Evolutionary conservation across 805 yeast genomes (phyloP).

Genomic region (Huiozyma naganishii): DNA sequence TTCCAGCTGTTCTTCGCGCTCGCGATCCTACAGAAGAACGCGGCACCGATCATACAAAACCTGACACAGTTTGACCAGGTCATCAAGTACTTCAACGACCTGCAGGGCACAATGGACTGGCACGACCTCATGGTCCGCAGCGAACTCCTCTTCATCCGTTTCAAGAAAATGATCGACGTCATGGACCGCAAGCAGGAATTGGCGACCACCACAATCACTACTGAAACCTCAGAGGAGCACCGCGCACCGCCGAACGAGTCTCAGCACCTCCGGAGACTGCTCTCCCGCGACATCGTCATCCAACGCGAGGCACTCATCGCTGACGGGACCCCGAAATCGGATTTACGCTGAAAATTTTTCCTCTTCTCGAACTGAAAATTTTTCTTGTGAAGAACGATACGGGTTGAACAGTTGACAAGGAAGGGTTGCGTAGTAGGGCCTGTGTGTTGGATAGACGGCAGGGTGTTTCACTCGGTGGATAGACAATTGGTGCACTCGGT

Average conservation of each 20-base stretch:
- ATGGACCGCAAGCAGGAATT: constrained; percentile 45
- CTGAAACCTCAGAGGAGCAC: not conserved
- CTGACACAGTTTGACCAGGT: constrained; percentile 81
- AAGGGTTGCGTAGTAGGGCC: too few relatives aligned
- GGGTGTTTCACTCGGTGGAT: too few relatives aligned
- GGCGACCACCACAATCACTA: not conserved
- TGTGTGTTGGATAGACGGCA: too few relatives aligned
- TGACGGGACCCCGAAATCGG: constrained; percentile 3
- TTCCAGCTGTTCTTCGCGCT: constrained; percentile 80
- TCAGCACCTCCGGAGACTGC: constrained; percentile 40
- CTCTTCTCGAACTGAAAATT: not conserved
- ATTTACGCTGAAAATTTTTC: not conserved
- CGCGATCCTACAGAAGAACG: constrained; percentile 82
- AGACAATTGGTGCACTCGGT: too few relatives aligned
- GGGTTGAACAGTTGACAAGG: too few relatives aligned
- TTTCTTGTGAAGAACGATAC: too few relatives aligned
- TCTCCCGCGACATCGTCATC: constrained; percentile 51
- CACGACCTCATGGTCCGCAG: constrained; percentile 73
- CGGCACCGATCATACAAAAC: constrained; percentile 63
- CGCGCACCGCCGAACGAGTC: constrained; percentile 10
- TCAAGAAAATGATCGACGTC: constrained; percentile 67
- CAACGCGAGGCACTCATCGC: constrained; percentile 41
- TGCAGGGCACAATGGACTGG: constrained; percentile 64
- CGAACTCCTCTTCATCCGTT: constrained; percentile 71
- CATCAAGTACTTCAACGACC: constrained; percentile 82